Conservation (phyloP, 192 early-diverging fungal species). For the Piromyces finnis region DNA sequence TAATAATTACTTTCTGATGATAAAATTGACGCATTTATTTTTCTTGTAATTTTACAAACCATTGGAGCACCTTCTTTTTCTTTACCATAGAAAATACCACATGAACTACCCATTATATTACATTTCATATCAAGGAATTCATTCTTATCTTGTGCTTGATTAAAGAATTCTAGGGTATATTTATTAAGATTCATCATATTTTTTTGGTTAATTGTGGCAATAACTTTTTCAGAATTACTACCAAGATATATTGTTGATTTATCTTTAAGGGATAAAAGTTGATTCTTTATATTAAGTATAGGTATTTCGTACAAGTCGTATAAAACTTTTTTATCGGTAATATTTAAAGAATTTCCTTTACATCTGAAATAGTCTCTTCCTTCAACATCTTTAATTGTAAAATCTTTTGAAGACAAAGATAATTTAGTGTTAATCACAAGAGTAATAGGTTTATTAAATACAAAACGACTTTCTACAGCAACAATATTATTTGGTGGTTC, state of each 20-base stretch:
- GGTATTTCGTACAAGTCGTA: not conserved
- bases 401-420: too few species aligned
- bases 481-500: too few species aligned
- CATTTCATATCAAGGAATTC: not conserved
- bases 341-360: too few species aligned
- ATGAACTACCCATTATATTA: not conserved
- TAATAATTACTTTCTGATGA: too few species aligned
- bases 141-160: not conserved
- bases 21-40: not conserved
- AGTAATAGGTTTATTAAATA: too few species aligned
- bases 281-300: not conserved
- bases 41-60: not conserved
- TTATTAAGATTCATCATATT: not conserved
- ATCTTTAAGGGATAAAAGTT: not conserved
- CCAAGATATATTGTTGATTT: not conserved
- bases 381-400: too few species aligned
- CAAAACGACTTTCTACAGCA: too few species aligned
- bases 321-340: too few species aligned
- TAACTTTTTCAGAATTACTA: not conserved
- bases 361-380: too few species aligned
- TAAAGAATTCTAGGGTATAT: not conserved
- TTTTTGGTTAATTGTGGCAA: not conserved
- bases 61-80: not conserved
- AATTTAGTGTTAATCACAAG: too few species aligned
- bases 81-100: not conserved